phyloP scores from a whole-genome alignment of 2,329 filamentous ascomycete species.

The Fusarium duplospermum region DNA sequence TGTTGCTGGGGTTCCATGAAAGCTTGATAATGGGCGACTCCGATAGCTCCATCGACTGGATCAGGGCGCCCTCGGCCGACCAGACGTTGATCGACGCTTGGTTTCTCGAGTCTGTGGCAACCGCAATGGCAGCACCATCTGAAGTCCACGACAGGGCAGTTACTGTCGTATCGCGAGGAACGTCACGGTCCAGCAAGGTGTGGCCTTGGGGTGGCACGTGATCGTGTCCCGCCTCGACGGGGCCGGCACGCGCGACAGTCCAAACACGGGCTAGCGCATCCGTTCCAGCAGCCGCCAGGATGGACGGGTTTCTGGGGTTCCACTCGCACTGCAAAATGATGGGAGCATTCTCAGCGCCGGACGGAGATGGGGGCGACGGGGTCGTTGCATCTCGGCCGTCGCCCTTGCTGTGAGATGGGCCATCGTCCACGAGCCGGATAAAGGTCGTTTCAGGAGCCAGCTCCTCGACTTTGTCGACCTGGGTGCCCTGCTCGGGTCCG shows the following conservation, averaged over 20 bases:
- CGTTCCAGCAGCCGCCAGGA: constrained; percentile 75
- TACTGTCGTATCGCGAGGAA: constrained; percentile 63
- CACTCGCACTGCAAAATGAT: constrained; percentile 76
- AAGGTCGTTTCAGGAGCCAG: constrained; percentile 70
- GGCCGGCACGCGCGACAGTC: constrained; percentile 68
- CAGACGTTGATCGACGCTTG: constrained; percentile 67
- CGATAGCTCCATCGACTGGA: constrained; percentile 66
- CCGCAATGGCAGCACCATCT: constrained; percentile 66
- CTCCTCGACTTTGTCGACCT: constrained; percentile 73
- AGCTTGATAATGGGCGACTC: constrained; percentile 73
- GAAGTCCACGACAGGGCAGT: constrained; percentile 72
- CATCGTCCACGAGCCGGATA: constrained; percentile 64
- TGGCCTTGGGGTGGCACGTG: constrained; percentile 54
- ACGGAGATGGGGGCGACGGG: constrained; percentile 51
- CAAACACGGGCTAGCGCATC: constrained; percentile 78
- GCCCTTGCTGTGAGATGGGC: constrained; percentile 44
- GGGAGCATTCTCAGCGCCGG: constrained; percentile 63
- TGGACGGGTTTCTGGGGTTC: constrained; percentile 72
- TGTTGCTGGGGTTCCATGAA: constrained; percentile 68
- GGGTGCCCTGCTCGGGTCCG: constrained; percentile 72
- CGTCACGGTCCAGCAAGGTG: constrained; percentile 64
- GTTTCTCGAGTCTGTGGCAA: constrained; percentile 67
- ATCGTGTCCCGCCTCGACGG: constrained; percentile 54
- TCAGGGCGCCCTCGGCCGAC: constrained; percentile 62
- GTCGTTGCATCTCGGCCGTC: constrained; percentile 49